Evolutionary conservation across 345 rosid genomes (phyloP), one percentile per base, ranked within the genome.

Genomic region (Populus pruinosa): DNA sequence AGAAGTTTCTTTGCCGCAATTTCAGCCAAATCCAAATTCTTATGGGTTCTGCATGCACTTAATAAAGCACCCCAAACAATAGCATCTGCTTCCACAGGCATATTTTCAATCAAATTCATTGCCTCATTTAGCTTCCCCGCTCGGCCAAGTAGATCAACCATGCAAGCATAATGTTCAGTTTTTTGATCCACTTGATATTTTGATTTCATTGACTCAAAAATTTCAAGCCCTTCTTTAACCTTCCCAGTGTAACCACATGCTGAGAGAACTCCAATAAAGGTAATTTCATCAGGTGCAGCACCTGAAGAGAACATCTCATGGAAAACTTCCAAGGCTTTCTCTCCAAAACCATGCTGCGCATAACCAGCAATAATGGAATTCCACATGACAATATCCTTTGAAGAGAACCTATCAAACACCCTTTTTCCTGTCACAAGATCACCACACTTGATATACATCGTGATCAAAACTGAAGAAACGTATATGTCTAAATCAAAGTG

Each of bases 91-190:
- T 93, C 86, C 67, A 89, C 65, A 0, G 88, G 86, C 97, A 93
- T 92, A 29, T 77, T 83, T 73, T 80, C 89, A 36, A 92, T 92
- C 71, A 92, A 75, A 35, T 82, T 56, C 89, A 90, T 87, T 78
- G 97, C 97, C 78, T 92, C 91, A 21, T 89, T 77, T 50, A 91
- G 43, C 70, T 81, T 79, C 62, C 97, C 97, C 25, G 93, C 92
- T 73, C 95, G 86, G 33, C 97, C 95, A 44, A 94, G 93, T 88
- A 93, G 86, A 89, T 93, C 95, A 70, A 92, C 98, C 72, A 82
- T 83, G 87, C 97, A 93, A 77, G 95, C 90, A 82, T 90, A 92
- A 82, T 90, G 97, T 82, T 82, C 95, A 67, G 87, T 82, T 59
- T 55, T 82, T 71, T 87, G 93, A 18, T 79, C 85, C 68, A 93